phyloP scores from a whole-genome alignment of 345 rosid species.

The Kernera saxatilis region DNA sequence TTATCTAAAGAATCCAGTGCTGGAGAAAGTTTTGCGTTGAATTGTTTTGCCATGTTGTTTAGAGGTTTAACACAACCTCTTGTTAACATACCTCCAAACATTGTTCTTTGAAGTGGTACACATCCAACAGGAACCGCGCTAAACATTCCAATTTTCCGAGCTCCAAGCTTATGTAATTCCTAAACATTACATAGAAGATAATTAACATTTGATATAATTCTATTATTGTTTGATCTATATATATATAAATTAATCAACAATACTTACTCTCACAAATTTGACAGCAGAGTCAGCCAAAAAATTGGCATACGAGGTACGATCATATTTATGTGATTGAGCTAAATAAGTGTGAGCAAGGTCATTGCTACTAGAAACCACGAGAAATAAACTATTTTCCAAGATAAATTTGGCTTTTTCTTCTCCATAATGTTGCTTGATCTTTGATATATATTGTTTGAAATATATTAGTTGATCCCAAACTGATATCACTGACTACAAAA shows the following conservation, averaged over 20 bases:
- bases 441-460: constrained; percentile 42
- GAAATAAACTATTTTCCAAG: constrained; percentile 31
- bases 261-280: constrained; percentile 34
- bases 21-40: neutral
- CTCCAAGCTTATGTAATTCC: constrained; percentile 19
- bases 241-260: neutral
- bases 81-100: neutral
- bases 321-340: constrained; percentile 22
- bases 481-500: constrained; percentile 24
- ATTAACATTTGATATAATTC: neutral
- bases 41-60: neutral
- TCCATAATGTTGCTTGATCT: constrained; percentile 37
- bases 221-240: neutral
- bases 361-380: constrained; percentile 41
- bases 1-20: neutral
- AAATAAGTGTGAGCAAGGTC: constrained; percentile 52
- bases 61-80: neutral
- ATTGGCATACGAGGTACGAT: constrained; percentile 31
- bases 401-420: constrained; percentile 34
- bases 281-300: constrained; percentile 34
- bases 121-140: constrained; percentile 1
- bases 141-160: constrained; percentile 1
- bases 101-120: constrained; percentile 6
- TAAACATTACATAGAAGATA: neutral
- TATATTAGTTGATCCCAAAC: constrained; percentile 33